A percentile compares a stretch with the other conserved stretches of the same genome.
phyloP scores from a whole-genome alignment of 1,284 basidiomycete species.

The Trichosporon faecale region DNA sequence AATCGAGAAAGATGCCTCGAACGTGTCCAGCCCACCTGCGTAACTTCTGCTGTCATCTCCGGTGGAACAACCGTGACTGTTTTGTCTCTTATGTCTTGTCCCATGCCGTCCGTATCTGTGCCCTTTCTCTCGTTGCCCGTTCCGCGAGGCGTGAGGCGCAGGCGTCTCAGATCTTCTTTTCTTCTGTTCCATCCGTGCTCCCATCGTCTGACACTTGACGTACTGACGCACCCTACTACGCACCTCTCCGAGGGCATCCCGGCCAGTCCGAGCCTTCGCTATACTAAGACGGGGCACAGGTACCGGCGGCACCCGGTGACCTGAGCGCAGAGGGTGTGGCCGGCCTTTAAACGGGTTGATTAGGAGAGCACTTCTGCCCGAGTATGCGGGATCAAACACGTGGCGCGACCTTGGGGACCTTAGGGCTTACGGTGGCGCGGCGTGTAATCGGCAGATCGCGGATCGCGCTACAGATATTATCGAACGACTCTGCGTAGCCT shows the following conservation, averaged over 20 bases:
- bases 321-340: background rate
- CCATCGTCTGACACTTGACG: background rate
- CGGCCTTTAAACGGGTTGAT: conserved; percentile 3
- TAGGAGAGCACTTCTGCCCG: background rate
- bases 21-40: background rate
- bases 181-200: background rate
- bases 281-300: background rate
- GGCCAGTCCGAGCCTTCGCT: background rate
- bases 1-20: background rate
- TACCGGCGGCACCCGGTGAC: background rate
- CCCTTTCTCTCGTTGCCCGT: too few relatives aligned
- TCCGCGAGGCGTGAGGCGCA: too few relatives aligned
- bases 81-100: too few relatives aligned
- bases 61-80: too few relatives aligned
- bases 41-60: too few relatives aligned
- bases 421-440: background rate
- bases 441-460: background rate
- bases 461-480: conserved; percentile 2
- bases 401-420: background rate
- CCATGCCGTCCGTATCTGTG: background rate
- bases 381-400: background rate
- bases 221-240: too few relatives aligned
- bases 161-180: background rate
- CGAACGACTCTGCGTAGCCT: background rate
- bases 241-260: background rate